Base-by-base conservation (phyloP, 345 rosid genomes). In the Murraya koenigii region DNA sequence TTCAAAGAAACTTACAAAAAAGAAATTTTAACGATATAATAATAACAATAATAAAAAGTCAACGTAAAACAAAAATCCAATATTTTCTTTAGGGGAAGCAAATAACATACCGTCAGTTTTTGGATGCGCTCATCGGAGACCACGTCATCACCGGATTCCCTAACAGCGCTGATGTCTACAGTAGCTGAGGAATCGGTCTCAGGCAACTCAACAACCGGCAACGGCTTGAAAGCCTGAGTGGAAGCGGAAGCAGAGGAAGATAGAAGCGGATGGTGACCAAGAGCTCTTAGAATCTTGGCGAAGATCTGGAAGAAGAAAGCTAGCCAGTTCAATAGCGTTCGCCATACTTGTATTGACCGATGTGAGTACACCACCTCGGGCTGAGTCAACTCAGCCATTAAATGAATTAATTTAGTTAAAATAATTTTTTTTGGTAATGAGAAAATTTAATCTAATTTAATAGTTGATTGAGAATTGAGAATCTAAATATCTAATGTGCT, bases 301-400 rank as follows among this genome's bases (percentile, higher is more conserved):
- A 97, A 89, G 92, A 91, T 89, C 90, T 89, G 98, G 86, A 86
- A 90, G 86, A 97, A 85, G 79, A 97, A 92, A 56, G 89, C 90
- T 3, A 94, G 84, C 91, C 95, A 93, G 87, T 87, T 86, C 89
- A 90, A 81, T n/a, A 94, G 81, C 33, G 96, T 63, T 74, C 89
- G 83, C 97, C 95, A 91, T 25, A 88, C 77, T 76, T 89, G 93
- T 72, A 75, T 13, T 19, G 97, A 83, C 70, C 91, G 86, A 36
- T 92, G 89, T 67, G 97, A 85, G 84, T 88, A 87, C 36, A 85
- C 92, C 23, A 86, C 94, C 82, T 94, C 98, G 80, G 90, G 67
- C 91, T 87, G 97, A 82, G 97, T 87, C 90, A 94, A 86, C 99
- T 97, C 99, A 74, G 89, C 95, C 98, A 95, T 94, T 6, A 54